Evolutionary conservation across 164 flowering plant species (phyloP), one percentile per base, ranked within the genome.

Genomic region (Protea cynaroides): DNA sequence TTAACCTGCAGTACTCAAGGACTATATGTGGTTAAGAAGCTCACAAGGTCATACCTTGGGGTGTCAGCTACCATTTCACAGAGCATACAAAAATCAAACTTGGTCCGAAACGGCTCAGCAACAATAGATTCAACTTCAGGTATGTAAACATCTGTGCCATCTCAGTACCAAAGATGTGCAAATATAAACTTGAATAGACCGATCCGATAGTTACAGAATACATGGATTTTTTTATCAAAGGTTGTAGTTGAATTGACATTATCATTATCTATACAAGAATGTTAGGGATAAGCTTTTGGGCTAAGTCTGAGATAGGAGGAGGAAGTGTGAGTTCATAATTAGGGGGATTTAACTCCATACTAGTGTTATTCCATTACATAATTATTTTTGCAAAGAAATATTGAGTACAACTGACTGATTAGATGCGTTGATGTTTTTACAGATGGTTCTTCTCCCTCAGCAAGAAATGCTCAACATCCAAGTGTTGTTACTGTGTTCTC

Each of bases 41-140:
- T 74, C 50, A 78, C 81, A 38, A 67, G 75, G 56, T 58, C 70
- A 29, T 76, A 76, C 67, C 70, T 73, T 40, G 80, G 77, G 21
- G 12, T 56, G 22, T 73, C 77, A 24, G 80, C 77, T 37, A 40
- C 57, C 22, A 66, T 73, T 64, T 76, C 77, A 24, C 59, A 70
- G 57, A 64, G 57, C 63, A 61, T 75, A 77, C 61, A 66, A 55
- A 64, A 59, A 25, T 21, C 52, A 11, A 70, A 59, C 18, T 50
- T 49, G 40, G 66, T 51, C 21, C 62, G 57, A 38, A 37, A 44
- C 37, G 15, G 50, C 44, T 52, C 67, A 14, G 23, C 67, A 7
- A 43, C 60, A 53, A 55, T 21, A 46, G 59, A 58, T 58, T 43
- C 68, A 63, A 67, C 25, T 67, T 23, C 65, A 63, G 71, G 71